A percentile compares a stretch with the other conserved stretches of the same genome.
These are phyloP conservation scores for Globisporangium echinulatum DNA, from an alignment of 352 stramenopile species.

Conservation along the genomic window DNA sequence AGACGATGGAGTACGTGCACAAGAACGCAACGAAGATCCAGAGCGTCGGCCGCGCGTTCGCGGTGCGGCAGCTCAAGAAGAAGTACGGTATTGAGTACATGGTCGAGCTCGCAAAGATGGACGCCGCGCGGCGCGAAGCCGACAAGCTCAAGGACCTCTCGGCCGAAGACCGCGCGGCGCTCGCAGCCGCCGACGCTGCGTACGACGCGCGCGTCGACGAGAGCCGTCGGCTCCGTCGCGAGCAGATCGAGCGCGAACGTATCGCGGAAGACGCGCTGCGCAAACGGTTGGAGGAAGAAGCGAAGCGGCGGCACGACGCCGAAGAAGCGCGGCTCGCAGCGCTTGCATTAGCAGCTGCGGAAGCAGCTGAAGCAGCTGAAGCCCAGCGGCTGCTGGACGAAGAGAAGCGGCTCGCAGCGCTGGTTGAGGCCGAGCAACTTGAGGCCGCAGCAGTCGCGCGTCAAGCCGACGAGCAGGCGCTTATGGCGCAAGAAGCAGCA, in stretches of 20 bases:
- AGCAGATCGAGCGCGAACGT: conserved; percentile 70
- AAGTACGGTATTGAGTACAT: conserved; percentile 80
- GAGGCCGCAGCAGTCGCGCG: conserved; percentile 4
- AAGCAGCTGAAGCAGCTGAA: conserved; percentile 2
- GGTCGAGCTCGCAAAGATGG: conserved; percentile 59
- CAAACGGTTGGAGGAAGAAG: conserved; percentile 37
- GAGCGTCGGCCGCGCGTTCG: conserved; percentile 67
- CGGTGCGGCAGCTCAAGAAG: conserved; percentile 62
- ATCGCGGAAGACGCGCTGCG: conserved; percentile 46
- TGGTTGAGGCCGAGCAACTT: conserved; percentile 4
- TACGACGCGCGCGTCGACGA: conserved; percentile 81
- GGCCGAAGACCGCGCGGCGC: conserved; percentile 44
- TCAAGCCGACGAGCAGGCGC: neutral
- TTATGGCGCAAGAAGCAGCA: conserved; percentile 2
- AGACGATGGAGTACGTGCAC: conserved; percentile 88
- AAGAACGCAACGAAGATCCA: conserved; percentile 87
- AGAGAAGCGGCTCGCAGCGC: conserved; percentile 7
- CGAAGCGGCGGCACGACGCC: conserved; percentile 11
- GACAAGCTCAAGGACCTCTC: conserved; percentile 61
- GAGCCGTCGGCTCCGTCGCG: conserved; percentile 62
- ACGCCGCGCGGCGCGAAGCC: conserved; percentile 57
- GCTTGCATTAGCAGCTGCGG: conserved; percentile 7
- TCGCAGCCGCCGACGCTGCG: conserved; percentile 40
- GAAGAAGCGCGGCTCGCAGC: conserved; percentile 11
- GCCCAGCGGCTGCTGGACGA: conserved; percentile 8